Base-by-base conservation (phyloP, 2,329 filamentous ascomycete species). In the Epichloe baconii region DNA sequence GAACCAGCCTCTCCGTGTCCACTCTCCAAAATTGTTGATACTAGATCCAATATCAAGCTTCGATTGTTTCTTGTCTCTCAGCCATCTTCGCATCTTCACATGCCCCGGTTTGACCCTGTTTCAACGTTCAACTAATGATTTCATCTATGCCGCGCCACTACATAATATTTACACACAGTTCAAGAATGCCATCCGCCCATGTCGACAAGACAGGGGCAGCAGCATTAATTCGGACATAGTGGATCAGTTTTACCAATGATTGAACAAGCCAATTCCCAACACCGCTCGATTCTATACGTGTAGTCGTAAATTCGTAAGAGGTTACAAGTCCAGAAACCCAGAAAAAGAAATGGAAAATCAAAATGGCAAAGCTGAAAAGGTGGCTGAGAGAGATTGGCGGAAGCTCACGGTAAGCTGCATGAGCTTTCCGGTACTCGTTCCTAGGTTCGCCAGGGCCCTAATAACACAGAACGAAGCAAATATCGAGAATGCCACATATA, bases 261-360 rank as follows among this genome's bases (percentile, higher is more conserved):
- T 37, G 31, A 40, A 23, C 17, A 43, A 48, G 35, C 14, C n/a
- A 36, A 36, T 49, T 43, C n/a, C 38, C 38, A 42, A 49, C 47
- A 43, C 38, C 47, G 40, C 26, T 43, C 38, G 26, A 43, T 35
- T 49, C 47, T 49, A 49, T 49, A 40, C 31, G 19, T 36, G 11
- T 36, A 3, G 19, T 38, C 43, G 42, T 21, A 31, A 49, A 14
- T 43, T 37, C 38, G 52, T 49, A 48, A 49, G 51, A 51, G 42
- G 50, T 48, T 38, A 10, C 8, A 38, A 21, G 42, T 40, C 40
- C 40, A 38, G 34, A 37, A 23, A 5, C 5, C 5, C 21, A 23
- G 21, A 23, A 21, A 40, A 45, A 23, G 12, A 45, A 41, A 36
- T 23, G 4, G n/a, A n/a, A 14, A 15, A n/a, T 3, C 14, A 14